phyloP scores from a whole-genome alignment of 805 yeast genomes.

The Myxozyma udenii region DNA sequence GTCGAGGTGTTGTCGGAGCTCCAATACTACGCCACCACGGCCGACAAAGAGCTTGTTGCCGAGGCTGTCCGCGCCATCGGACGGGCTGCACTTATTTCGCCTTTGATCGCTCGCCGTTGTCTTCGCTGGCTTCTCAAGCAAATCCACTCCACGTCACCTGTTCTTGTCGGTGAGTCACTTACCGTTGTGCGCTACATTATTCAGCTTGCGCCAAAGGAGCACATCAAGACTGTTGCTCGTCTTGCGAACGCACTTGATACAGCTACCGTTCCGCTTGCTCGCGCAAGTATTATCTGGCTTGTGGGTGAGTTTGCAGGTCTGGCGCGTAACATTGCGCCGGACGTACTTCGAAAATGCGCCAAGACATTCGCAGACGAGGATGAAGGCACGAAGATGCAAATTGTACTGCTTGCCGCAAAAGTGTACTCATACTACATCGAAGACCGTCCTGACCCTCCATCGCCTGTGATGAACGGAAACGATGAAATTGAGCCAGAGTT shows the following conservation, averaged over 20 bases:
- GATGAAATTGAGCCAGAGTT: constrained; percentile 18
- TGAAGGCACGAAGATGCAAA: constrained; percentile 63
- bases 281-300: constrained; percentile 85
- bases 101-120: constrained; percentile 52
- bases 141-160: constrained; percentile 39
- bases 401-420: constrained; percentile 71
- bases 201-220: constrained; percentile 56
- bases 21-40: constrained; percentile 50
- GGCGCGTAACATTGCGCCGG: constrained; percentile 59
- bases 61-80: constrained; percentile 64
- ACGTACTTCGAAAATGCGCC: constrained; percentile 61
- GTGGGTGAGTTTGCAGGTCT: constrained; percentile 72
- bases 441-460: constrained; percentile 36
- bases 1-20: constrained; percentile 57
- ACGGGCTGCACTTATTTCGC: constrained; percentile 50
- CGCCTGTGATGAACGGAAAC: constrained; percentile 12
- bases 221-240: constrained; percentile 54
- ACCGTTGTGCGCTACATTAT: constrained; percentile 70
- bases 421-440: constrained; percentile 57
- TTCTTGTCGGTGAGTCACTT: constrained; percentile 60
- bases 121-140: constrained; percentile 63
- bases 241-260: constrained; percentile 35
- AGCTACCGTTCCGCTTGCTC: constrained; percentile 47
- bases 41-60: constrained; percentile 36
- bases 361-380: constrained; percentile 53